Evolutionary conservation across 306 rosid species (phyloP).

Genomic region (Gynostemma pentaphyllum): DNA sequence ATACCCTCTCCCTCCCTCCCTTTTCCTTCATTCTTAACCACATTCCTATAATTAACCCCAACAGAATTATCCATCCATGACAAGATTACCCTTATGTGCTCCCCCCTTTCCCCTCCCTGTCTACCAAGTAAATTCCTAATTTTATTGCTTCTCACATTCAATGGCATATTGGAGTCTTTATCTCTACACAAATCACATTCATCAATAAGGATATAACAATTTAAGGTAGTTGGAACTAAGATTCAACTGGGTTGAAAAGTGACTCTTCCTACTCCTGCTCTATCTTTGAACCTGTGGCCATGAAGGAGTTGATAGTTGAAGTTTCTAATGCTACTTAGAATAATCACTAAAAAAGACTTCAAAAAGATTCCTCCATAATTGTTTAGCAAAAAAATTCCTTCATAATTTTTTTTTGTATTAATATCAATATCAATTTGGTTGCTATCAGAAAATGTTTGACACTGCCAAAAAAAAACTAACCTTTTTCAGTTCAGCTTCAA

Average conservation of each 20-base stretch:
- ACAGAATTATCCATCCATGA: too few species aligned
- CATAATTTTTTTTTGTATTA: too few species aligned
- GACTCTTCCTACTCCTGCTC: background rate
- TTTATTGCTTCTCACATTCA: too few species aligned
- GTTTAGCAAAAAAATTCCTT: background rate
- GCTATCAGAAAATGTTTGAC: background rate
- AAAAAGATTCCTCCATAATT: background rate
- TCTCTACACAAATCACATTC: background rate
- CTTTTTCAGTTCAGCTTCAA: conserved; percentile 64
- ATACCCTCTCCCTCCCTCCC: too few species aligned
- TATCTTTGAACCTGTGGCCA: background rate
- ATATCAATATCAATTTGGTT: too few species aligned
- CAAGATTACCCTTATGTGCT: too few species aligned
- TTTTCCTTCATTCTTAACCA: too few species aligned
- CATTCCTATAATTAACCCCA: too few species aligned
- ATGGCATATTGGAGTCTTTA: too few species aligned
- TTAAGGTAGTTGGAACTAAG: background rate
- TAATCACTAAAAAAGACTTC: background rate
- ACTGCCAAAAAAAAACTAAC: conserved; percentile 22
- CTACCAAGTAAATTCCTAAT: too few species aligned
- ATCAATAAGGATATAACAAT: background rate
- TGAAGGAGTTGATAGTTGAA: background rate
- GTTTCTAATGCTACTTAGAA: background rate
- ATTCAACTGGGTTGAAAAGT: background rate
- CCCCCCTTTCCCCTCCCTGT: too few species aligned